phyloP scores from a whole-genome alignment of 2,329 filamentous ascomycete species.

The Podosphaera aphanis region DNA sequence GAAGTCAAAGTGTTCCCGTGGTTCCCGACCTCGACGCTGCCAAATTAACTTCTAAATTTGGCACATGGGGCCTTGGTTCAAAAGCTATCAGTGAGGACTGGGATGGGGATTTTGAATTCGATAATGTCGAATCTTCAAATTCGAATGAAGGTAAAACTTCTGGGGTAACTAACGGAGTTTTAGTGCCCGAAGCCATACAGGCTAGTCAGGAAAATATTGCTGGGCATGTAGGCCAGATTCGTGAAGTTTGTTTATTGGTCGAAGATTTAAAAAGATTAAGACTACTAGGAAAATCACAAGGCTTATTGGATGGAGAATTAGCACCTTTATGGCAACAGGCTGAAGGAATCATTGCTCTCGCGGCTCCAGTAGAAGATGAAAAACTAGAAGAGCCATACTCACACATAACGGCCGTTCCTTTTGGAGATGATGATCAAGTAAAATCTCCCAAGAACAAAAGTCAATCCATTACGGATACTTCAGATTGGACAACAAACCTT shows the following conservation, averaged over 20 bases:
- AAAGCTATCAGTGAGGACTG: constrained; percentile 69
- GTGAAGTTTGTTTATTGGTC: constrained; percentile 59
- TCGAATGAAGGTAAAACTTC: constrained; percentile 20
- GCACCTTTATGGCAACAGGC: constrained; percentile 53
- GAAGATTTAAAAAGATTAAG: constrained; percentile 63
- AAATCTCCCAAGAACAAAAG: constrained; percentile 20
- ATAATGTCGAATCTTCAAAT: constrained; percentile 14
- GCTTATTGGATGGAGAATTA: constrained; percentile 36
- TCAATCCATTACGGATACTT: constrained; percentile 24
- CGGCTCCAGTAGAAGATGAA: constrained; percentile 42
- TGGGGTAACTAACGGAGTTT: constrained; percentile 26
- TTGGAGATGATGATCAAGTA: constrained; percentile 20
- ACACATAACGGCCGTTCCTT: constrained; percentile 6
- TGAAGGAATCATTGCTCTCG: constrained; percentile 70
- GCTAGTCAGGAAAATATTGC: constrained; percentile 64
- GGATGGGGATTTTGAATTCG: constrained; percentile 74
- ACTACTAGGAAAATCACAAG: constrained; percentile 42
- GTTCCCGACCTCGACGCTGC: constrained; percentile 32
- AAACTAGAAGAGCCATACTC: constrained; percentile 1
- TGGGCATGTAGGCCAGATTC: constrained; percentile 62
- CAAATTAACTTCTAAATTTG: constrained; percentile 45
- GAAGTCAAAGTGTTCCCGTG: constrained; percentile 61
- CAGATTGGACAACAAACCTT: constrained; percentile 18
- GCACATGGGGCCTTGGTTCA: constrained; percentile 59
- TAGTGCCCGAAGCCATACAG: constrained; percentile 59